These are phyloP conservation scores for Lycium barbarum DNA, from an alignment of 257 asterid species.

Conservation along the genomic window DNA sequence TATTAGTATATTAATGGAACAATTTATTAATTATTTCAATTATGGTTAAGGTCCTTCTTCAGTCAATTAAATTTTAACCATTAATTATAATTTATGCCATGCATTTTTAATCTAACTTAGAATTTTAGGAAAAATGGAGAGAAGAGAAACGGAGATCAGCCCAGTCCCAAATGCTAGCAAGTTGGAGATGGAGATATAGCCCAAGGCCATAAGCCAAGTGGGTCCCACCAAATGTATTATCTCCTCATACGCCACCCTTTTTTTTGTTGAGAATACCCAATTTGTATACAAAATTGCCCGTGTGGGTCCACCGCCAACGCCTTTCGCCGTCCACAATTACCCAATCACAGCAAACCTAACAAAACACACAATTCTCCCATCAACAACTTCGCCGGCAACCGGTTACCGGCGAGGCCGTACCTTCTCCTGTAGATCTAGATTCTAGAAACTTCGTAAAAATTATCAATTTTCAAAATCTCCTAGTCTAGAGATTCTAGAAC, in stretches of 20 bases:
- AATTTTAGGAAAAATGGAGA: too few relatives aligned
- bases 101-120: too few relatives aligned
- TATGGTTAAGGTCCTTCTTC: too few relatives aligned
- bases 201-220: background rate
- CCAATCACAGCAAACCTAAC: background rate
- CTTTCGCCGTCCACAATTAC: background rate
- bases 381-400: background rate
- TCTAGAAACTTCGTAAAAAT: too few relatives aligned
- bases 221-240: conserved; percentile 15
- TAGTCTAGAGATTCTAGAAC: background rate
- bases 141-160: too few relatives aligned
- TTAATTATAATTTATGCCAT: too few relatives aligned
- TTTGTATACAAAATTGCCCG: background rate
- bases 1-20: too few relatives aligned
- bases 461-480: background rate
- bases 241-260: background rate
- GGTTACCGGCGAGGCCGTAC: background rate
- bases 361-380: background rate
- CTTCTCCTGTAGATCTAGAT: background rate
- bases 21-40: too few relatives aligned
- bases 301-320: conserved; percentile 12
- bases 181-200: background rate
- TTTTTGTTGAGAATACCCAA: background rate
- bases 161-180: too few relatives aligned
- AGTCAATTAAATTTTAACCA: too few relatives aligned